Evolutionary conservation across 2,329 filamentous ascomycete species (phyloP).

Genomic region (Exophiala mesophila): DNA sequence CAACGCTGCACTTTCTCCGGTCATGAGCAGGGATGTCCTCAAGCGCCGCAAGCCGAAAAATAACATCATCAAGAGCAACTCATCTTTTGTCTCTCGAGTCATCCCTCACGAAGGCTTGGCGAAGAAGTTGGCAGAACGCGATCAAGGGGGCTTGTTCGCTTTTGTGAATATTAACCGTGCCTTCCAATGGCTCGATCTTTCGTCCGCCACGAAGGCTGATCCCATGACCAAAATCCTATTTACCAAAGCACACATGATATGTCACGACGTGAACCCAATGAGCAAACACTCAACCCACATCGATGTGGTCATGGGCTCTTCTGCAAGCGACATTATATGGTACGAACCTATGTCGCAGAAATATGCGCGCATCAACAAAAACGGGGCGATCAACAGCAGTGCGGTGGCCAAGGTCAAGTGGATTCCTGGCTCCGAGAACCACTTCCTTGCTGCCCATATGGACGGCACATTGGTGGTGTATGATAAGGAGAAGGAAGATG

Average conservation of each 20-base stretch:
- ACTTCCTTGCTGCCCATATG: slow-evolving; percentile 88
- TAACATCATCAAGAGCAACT: slow-evolving; percentile 97
- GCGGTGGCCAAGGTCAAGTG: slow-evolving; percentile 84
- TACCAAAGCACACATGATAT: slow-evolving; percentile 90
- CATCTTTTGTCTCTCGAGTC: slow-evolving; percentile 94
- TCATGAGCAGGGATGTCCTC: slow-evolving; percentile 55
- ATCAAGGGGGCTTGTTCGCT: slow-evolving; percentile 73
- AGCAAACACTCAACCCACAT: slow-evolving; percentile 78
- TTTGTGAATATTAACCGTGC: slow-evolving; percentile 96
- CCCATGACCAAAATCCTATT: slow-evolving; percentile 95
- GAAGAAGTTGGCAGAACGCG: slow-evolving; percentile 75
- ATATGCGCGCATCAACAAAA: slow-evolving; percentile 94
- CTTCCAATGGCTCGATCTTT: slow-evolving; percentile 92
- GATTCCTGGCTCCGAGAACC: slow-evolving; percentile 88
- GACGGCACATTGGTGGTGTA: slow-evolving; percentile 90
- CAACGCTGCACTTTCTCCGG: slow-evolving; percentile 65
- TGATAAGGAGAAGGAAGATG: slow-evolving; percentile 94
- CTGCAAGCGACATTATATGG: slow-evolving; percentile 95
- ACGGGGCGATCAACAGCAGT: slow-evolving; percentile 81
- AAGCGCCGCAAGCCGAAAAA: slow-evolving; percentile 95
- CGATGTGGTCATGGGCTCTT: slow-evolving; percentile 92
- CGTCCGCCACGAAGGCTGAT: slow-evolving; percentile 66
- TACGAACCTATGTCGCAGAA: slow-evolving; percentile 96
- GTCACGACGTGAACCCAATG: slow-evolving; percentile 81
- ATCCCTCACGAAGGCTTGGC: slow-evolving; percentile 78